Base-by-base conservation (phyloP, 2,329 filamentous ascomycete genomes). In the Phialemonium atrogriseum region DNA sequence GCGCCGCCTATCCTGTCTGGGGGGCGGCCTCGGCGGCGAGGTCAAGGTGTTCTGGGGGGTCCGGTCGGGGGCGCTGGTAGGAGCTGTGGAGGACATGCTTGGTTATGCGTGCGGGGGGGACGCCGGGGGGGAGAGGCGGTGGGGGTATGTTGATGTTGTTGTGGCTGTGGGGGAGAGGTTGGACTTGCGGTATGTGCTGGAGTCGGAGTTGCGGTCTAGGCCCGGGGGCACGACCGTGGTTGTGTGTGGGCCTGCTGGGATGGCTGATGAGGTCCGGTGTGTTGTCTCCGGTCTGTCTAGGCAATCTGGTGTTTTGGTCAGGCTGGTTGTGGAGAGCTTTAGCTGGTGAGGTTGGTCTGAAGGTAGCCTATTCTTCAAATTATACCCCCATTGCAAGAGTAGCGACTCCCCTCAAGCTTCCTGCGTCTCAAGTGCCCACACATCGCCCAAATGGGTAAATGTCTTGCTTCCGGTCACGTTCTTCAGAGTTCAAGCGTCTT, bases 11-110 rank as follows among this genome's bases (percentile, higher is more conserved):
- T 24, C 35, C 12, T n/a, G n/a, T n/a, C n/a, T n/a, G n/a, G 20
- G 20, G 20, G 8, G 8, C 11, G 20, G 20, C 20, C 8, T 7
- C 8, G 8, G 8, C 8, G 20, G 20, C 11, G 59, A 56, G 31
- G 32, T 52, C 5, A 59, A 56, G 36, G 43, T 62, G 1, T 48
- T 25, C 24, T 63, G 54, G 54, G 52, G 50, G 26, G 38, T 59
- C 10, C 54, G 50, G 33, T 8, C 20, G 20, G 20, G 11, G 20
- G 8, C 20, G 20, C 20, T 22, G 8, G 20, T 22, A 11, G 8
- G 20, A 7, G 20, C 20, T 7, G 20, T 22, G 20, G 8, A 11
- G 8, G 20, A 11, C 20, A 22, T 22, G 8, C 8, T 22, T 11
- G 20, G 20, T 11, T 8, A 22, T 22, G 11, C 20, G 8, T 8